Evolutionary conservation across 2,329 filamentous ascomycete species (phyloP).

Genomic region (Chalara sp.): DNA sequence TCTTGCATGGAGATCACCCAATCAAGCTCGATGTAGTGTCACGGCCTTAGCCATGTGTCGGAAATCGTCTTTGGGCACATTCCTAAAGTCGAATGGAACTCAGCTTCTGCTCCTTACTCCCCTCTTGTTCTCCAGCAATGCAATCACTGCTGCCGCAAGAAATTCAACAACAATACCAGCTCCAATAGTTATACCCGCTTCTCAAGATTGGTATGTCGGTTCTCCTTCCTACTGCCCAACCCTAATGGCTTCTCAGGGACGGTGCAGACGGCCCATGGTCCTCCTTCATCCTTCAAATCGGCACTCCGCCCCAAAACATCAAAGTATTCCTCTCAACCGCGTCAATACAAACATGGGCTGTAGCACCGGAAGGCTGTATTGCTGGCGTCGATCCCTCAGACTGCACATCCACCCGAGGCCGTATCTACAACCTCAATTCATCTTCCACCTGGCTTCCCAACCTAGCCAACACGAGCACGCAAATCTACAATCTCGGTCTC

Average conservation of each 20-base stretch:
- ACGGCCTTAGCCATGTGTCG: no score
- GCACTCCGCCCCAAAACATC: constrained; percentile 43
- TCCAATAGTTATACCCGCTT: constrained; percentile 10
- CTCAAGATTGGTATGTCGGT: constrained; percentile 13
- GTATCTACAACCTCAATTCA: constrained; percentile 43
- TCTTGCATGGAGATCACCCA: no score
- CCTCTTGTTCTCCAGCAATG: no score
- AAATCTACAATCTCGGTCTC: constrained; percentile 17
- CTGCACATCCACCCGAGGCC: constrained; percentile 51
- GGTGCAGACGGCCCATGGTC: constrained; percentile 67
- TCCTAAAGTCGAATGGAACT: no score
- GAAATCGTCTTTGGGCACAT: no score
- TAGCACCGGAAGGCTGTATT: constrained; percentile 48
- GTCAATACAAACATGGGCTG: constrained; percentile 63
- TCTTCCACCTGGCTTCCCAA: constrained; percentile 47
- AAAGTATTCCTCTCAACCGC: constrained; percentile 57
- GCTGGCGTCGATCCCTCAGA: constrained; percentile 28
- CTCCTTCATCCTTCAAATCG: constrained; percentile 53
- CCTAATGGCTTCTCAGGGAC: constrained; percentile 31
- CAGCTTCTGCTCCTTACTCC: no score
- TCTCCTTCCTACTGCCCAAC: background rate
- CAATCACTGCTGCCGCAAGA: no score
- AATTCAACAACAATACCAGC: constrained; percentile 1
- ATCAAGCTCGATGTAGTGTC: no score
- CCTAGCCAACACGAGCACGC: constrained; percentile 28